These are phyloP conservation scores for Cyclostephanos invisitatus DNA, from an alignment of 108 stramenopile genomes.

Conservation along the genomic window DNA sequence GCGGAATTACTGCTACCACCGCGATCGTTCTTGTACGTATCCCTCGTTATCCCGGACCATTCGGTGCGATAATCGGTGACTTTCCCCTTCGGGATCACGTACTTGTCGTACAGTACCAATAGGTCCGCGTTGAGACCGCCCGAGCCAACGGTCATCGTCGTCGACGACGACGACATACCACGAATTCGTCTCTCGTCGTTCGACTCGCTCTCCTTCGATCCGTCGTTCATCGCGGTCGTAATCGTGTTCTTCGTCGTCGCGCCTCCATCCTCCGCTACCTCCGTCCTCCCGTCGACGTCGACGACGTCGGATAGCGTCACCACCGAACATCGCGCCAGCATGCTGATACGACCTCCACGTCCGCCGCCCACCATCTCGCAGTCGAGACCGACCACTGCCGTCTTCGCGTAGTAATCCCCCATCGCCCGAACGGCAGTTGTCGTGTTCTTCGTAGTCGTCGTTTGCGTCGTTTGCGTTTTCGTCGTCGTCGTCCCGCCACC, in stretches of 20 bases:
- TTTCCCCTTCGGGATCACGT: conserved; percentile 44
- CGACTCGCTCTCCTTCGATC: neutral
- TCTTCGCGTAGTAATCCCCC: conserved; percentile 36
- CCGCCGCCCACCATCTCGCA: conserved; percentile 61
- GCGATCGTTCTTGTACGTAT: conserved; percentile 18
- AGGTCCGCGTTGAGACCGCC: conserved; percentile 31
- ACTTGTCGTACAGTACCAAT: conserved; percentile 50
- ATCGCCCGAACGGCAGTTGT: neutral
- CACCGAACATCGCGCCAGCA: conserved; percentile 47
- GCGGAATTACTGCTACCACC: neutral
- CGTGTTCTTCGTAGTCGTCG: no score
- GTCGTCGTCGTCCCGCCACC: no score
- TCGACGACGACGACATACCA: no score
- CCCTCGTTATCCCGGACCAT: conserved; percentile 51
- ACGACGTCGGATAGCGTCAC: conserved; percentile 23
- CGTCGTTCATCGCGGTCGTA: neutral
- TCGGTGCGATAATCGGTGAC: conserved; percentile 56
- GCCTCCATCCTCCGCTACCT: neutral
- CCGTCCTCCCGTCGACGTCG: neutral
- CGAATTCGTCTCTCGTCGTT: no score
- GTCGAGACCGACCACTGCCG: conserved; percentile 45
- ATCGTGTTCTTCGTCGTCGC: neutral
- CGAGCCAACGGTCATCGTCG: no score
- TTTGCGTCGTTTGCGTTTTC: no score
- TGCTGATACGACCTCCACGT: conserved; percentile 35